Evolutionary conservation across 768 basidiomycete species (phyloP), one percentile per base, ranked within the genome.

Genomic region (Boletus pseudopeckii): DNA sequence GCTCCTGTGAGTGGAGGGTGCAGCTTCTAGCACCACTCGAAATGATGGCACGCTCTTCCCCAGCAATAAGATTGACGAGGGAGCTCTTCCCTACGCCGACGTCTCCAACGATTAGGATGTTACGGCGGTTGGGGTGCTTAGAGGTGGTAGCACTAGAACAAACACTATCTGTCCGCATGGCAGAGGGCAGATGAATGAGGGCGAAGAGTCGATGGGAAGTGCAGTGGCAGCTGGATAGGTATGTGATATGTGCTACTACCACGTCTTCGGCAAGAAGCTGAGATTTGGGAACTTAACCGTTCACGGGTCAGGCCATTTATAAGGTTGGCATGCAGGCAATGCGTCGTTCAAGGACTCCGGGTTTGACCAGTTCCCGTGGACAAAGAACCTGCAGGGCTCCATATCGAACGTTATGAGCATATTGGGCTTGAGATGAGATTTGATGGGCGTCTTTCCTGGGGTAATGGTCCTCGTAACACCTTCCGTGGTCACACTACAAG

Each of bases 11-110:
- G 0, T 64, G 38, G 48, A 77, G 71, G 0, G 76, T 79, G 53
- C 70, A 74, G 18, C 75, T 74, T 4, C 53, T 55, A 2, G 69
- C 69, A 3, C 63, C 52, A 32, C 59, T 65, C 10, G 72, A 74
- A 7, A 67, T 65, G 1, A 8, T 20, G 9, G 74, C 75, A 0
- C 47, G 42, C 1, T 66, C 33, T 5, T 45, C 13, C 32, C 66
- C 70, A 2, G 60, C 56, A 32, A 77, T 58, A 60, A 78, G 70
- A 53, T 77, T 78, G 49, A 78, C 57, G 41, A 77, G 64, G 5
- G 73, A 74, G 53, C 75, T 77, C 56, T 78, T 78, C 10, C 72
- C 71, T 17, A 60, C 54, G 26, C 66, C 66, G 17, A 67, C 59
- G 36, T 68, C 66, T 33, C 66, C 66, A 11, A 68, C 52, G 33